Evolutionary conservation across 148 eudicot genomes (phyloP).

Genomic region (Fagopyrum homotropicum): DNA sequence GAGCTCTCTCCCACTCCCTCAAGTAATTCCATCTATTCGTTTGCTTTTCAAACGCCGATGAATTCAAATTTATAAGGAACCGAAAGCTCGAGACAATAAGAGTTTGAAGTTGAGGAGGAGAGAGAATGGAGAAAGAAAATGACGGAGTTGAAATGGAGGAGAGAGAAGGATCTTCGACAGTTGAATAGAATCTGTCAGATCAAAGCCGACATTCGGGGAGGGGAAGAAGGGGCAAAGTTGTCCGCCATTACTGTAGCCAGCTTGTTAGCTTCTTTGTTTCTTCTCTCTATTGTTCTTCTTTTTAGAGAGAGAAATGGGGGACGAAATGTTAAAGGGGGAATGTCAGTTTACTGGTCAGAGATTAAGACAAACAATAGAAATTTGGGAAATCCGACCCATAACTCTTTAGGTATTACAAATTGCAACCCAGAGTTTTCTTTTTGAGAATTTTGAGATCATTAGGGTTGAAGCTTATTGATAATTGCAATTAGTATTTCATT

Average conservation of each 20-base stretch:
- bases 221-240: conserved; percentile 12
- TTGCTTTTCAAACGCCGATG: background rate
- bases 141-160: background rate
- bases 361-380: background rate
- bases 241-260: conserved; percentile 21
- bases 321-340: conserved; percentile 4
- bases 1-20: conserved; percentile 92
- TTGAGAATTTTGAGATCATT: too few relatives aligned
- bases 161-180: conserved; percentile 13
- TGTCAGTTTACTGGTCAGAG: conserved; percentile 4
- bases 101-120: background rate
- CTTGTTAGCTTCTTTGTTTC: conserved; percentile 1
- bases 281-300: background rate
- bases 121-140: too few relatives aligned
- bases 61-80: background rate
- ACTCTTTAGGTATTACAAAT: too few relatives aligned
- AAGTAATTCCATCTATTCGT: conserved; percentile 43
- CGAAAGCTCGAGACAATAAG: background rate
- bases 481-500: too few relatives aligned
- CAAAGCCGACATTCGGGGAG: conserved; percentile 12
- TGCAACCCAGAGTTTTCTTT: too few relatives aligned
- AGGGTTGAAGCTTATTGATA: too few relatives aligned
- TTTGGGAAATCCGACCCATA: too few relatives aligned
- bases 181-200: conserved; percentile 14
- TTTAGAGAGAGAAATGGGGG: background rate